These are phyloP conservation scores for Blastobotrys buckinghamii DNA, from an alignment of 1,139 yeast genomes.

Conservation along the genomic window DNA sequence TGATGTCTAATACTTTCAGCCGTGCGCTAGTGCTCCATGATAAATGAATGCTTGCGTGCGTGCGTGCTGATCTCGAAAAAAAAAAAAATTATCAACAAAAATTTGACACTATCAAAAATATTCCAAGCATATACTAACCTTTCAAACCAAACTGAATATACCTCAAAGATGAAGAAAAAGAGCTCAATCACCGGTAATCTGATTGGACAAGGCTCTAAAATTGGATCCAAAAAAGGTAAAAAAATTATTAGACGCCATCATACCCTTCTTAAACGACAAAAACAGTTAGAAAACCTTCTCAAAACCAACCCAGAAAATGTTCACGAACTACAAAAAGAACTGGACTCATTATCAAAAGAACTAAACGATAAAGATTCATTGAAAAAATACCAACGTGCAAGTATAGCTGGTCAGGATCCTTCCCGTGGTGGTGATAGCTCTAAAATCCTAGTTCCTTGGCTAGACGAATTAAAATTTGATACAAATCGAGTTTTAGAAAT, in stretches of 20 bases:
- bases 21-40: too few relatives aligned
- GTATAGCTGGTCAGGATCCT: conserved; percentile 72
- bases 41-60: too few relatives aligned
- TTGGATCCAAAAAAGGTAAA: conserved; percentile 26
- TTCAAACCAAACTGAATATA: too few relatives aligned
- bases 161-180: conserved; percentile 1
- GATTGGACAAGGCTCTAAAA: conserved; percentile 8
- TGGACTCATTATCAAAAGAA: conserved; percentile 15
- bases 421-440: conserved; percentile 91
- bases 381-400: conserved; percentile 74
- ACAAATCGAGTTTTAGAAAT: conserved; percentile 57
- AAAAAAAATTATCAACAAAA: neutral
- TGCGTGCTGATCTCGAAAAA: too few relatives aligned
- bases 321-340: conserved; percentile 10
- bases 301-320: neutral
- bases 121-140: too few relatives aligned
- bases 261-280: conserved; percentile 29
- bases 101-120: neutral
- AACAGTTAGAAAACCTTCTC: conserved; percentile 20
- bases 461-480: conserved; percentile 24
- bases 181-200: conserved; percentile 5
- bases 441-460: conserved; percentile 65
- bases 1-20: too few relatives aligned
- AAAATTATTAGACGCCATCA: conserved; percentile 34
- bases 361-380: conserved; percentile 37